Base-by-base conservation (phyloP, 23 red algal species). In the Pyropia yezoensis region DNA sequence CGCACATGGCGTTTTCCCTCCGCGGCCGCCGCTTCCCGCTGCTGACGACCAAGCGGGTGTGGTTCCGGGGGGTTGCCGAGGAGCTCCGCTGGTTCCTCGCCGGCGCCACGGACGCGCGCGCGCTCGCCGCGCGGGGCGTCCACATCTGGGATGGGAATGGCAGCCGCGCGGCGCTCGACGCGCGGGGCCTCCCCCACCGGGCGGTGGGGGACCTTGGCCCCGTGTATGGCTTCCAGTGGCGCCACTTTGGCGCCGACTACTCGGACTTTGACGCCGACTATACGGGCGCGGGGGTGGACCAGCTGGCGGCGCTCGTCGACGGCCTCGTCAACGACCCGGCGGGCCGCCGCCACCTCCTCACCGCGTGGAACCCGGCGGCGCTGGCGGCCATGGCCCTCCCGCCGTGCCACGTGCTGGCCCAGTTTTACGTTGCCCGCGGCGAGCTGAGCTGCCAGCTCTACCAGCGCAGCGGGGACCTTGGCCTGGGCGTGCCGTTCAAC, bases 121-220 rank as follows among this genome's bases (percentile, higher is more conserved):
- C 56, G 62, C 81, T 96, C 22, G 47, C 85, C 14, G 57, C 70
- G 12, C 64, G 80, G 68, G 80, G 78, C 14, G 65, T 97, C n/a
- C 85, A 83, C 62, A 97, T 97, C 20, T 97, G 93, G 93, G 93
- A 97, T 51, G 93, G 68, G 49, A 97, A 97, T 67, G 93, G 79
- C 1, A 91, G 85, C 14, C 69, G 85, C 45, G 85, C 73, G 11
- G 90, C 90, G 49, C 61, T 97, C 53, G 79, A 97, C 73, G 52
- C 63, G 3, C 77, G 62, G 5, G 93, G 93, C 20, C 61, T 97
- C 12, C 54, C 50, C 0, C 55, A 90, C n/a, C 76, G 93, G 29
- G 80, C 67, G 33, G 75, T 69, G 50, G 93, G 93, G 20, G 93
- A 97, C 63, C 47, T 97, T 5, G 93, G 93, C 28, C 93, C 93